Base-by-base conservation (phyloP, 2,329 filamentous ascomycete genomes). In the Diaporthe ilicicola region DNA sequence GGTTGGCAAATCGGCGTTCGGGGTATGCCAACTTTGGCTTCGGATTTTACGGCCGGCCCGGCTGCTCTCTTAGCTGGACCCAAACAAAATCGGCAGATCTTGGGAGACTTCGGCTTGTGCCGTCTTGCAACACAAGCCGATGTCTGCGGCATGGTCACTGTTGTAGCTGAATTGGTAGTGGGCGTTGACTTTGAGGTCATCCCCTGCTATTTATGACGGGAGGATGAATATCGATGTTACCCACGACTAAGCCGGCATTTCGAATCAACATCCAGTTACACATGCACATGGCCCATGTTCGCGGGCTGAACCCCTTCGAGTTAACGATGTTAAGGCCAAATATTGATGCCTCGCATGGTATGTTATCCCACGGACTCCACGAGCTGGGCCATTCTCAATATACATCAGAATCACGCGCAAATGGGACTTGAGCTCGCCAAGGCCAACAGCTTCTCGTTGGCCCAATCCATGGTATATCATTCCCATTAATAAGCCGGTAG, bases 21-120 rank as follows among this genome's bases (percentile, higher is more conserved):
- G 59, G 59, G 59, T 48, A 50, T 50, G 50, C 44, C 7, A 48
- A 50, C 44, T 50, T 50, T 64, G 59, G 59, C 44, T 64, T 64
- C 59, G 59, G 59, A 64, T 64, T 64, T 64, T 64, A 48, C 59
- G 59, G 59, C 27, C 59, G 59, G 59, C 59, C 59, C 59, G 59
- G 44, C 59, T 17, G 44, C 59, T 50, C 59, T 50, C 44, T 34
- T 10, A 27, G n/a, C 59, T 50, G 59, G 42, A 37, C 44, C 59
- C 44, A 64, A 50, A 44, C 44, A 37, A 37, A 37, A 50, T 13
- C 29, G 59, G 59, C 59, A 64, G 29, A 42, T 42, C 29, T 37
- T 24, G 10, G 44, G 59, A 10, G 17, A 37, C 27, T 34, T 37
- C 44, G 15, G 59, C 59, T 37, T 50, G 42, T 34, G 59, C 59